These are phyloP conservation scores for Colletotrichum sidae DNA, from an alignment of 2,329 filamentous ascomycete species.

Conservation along the genomic window DNA sequence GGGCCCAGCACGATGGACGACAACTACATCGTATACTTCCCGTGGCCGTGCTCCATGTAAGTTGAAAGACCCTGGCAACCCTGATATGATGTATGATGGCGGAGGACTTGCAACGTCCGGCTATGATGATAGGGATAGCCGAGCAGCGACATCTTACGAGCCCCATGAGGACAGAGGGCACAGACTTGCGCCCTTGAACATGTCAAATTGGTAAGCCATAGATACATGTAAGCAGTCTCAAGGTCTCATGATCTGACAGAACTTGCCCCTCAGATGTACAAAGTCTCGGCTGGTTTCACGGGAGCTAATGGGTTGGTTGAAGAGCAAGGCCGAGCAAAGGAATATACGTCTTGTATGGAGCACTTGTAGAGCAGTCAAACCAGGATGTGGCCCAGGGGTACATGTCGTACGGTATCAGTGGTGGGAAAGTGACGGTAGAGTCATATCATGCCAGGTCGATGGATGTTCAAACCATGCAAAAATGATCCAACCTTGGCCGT, in stretches of 20 bases:
- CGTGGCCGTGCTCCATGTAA: constrained; percentile 32
- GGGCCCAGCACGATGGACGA: constrained; percentile 27
- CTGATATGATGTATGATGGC: too few relatives aligned
- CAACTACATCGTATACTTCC: constrained; percentile 12
- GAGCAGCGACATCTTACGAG: constrained; percentile 16
- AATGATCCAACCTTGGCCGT: constrained; percentile 27
- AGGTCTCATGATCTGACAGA: constrained; percentile 25
- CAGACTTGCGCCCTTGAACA: constrained; percentile 5
- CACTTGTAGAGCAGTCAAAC: neutral
- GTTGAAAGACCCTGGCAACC: constrained; percentile 26
- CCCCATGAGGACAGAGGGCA: constrained; percentile 8
- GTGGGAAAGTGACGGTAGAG: constrained; percentile 25
- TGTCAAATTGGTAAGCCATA: constrained; percentile 10
- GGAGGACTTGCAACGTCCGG: constrained; percentile 25
- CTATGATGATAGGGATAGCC: constrained; percentile 1
- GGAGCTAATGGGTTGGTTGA: neutral
- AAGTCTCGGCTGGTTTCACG: neutral
- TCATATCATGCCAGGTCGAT: constrained; percentile 30
- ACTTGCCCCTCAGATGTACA: constrained; percentile 7
- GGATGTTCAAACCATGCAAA: constrained; percentile 17
- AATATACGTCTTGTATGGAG: neutral
- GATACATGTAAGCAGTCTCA: neutral
- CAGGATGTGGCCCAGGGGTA: constrained; percentile 7
- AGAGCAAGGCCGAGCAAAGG: constrained; percentile 12
- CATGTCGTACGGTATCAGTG: constrained; percentile 10